Base-by-base conservation (phyloP, 2,329 filamentous ascomycete species). In the Ophiocordyceps camponoti-leonardi region DNA sequence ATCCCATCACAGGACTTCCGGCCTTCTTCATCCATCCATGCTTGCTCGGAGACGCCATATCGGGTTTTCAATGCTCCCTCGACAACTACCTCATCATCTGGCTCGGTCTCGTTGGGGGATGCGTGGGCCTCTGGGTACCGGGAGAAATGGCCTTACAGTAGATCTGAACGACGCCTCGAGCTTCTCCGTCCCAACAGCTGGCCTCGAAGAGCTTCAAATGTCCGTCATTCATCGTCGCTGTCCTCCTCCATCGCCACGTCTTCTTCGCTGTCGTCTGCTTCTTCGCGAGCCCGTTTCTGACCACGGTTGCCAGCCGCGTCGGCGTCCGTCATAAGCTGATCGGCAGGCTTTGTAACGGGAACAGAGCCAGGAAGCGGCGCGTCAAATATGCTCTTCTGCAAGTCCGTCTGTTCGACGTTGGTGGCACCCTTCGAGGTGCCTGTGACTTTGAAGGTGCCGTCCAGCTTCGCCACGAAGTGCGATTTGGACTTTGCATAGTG, bases 1-100 rank as follows among this genome's bases (percentile, higher is more conserved):
- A 96, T 69, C 90, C 92, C 45, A 63, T 84, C 48, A 85, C 79
- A 47, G 83, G 82, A 45, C 63, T 80, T 48, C 86, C 87, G 39
- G 76, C 79, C 44, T 95, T 90, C 63, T 95, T 94, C 63, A 73
- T 96, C 54, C 92, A 98, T 65, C 90, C 92, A 22, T 96, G 92
- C 64, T 77, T 85, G 59, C 84, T 92, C 10, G 83, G 83, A 46
- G 82, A 90, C 51, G 83, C 84, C 45, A 83, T 96, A 73, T 68
- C 69, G 53, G 68, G 67, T 44, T 79, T 86, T 55, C 65, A 73
- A 53, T 79, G 75, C 54, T 61, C 69, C 58, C 67, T 70, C 59
- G 63, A 79, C 55, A 71, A 80, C 54, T 96, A 96, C 67, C 70
- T 96, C 56, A 75, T 86, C 64, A 66, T 86, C 46, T 96, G 90